Evolutionary conservation across 2,329 filamentous ascomycete genomes (phyloP).

Genomic region (Aspergillus neotritici): DNA sequence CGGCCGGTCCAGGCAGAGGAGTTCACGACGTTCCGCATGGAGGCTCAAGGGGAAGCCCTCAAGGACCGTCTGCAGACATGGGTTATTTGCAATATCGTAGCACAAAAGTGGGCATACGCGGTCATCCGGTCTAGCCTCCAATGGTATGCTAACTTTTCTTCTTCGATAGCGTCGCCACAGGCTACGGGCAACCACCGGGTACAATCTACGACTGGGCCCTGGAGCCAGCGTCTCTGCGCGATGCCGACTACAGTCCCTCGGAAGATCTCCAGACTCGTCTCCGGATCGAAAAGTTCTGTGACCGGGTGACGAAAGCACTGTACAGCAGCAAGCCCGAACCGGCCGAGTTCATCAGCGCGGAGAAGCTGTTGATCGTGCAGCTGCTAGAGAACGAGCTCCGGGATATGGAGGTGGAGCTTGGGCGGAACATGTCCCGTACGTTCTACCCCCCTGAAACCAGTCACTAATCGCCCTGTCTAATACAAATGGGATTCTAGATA

Average conservation of each 20-base stretch:
- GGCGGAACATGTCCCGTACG: conserved; percentile 32
- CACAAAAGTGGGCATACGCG: conserved; percentile 50
- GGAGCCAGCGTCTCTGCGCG: conserved; percentile 39
- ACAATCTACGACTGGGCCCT: conserved; percentile 56
- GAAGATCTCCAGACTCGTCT: conserved; percentile 47
- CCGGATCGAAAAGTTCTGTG: conserved; percentile 53
- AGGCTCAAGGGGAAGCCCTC: conserved; percentile 55
- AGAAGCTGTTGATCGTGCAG: conserved; percentile 40
- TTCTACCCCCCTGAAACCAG: conserved; percentile 4
- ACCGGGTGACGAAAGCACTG: conserved; percentile 51
- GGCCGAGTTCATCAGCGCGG: conserved; percentile 41
- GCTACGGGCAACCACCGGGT: conserved; percentile 58
- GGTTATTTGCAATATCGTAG: conserved; percentile 62
- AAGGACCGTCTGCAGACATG: conserved; percentile 60
- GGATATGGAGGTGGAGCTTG: conserved; percentile 50
- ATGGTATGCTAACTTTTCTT: conserved; percentile 9
- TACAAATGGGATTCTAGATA: conserved; percentile 23
- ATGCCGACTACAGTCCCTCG: conserved; percentile 44
- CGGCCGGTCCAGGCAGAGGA: conserved; percentile 57
- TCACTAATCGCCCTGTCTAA: not conserved
- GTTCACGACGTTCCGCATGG: conserved; percentile 44
- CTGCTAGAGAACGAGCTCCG: conserved; percentile 42
- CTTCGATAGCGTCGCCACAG: conserved; percentile 52
- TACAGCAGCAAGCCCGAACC: conserved; percentile 54
- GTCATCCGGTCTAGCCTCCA: not conserved